These are phyloP conservation scores for Calocera cornea DNA, from an alignment of 768 basidiomycete genomes.

Conservation along the genomic window DNA sequence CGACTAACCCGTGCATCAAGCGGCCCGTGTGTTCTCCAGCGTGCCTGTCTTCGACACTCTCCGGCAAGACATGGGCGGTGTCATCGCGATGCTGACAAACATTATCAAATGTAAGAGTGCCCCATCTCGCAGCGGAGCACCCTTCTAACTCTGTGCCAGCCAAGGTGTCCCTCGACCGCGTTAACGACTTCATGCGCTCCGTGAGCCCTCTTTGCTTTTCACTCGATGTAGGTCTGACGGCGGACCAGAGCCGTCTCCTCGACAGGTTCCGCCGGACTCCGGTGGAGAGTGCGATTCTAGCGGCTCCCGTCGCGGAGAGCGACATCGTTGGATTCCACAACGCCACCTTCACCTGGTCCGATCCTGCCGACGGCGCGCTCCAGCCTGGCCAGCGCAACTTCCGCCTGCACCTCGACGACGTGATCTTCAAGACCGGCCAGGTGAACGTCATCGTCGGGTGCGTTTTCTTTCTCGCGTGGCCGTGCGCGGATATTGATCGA, in stretches of 20 bases:
- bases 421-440: conserved; percentile 25
- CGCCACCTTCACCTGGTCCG: conserved; percentile 44
- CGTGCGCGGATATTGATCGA: conserved; percentile 13
- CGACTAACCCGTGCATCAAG: conserved; percentile 25
- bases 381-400: conserved; percentile 17
- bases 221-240: background rate
- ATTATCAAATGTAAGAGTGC: conserved; percentile 16
- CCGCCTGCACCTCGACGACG: conserved; percentile 23
- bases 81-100: conserved; percentile 24
- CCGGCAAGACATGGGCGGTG: conserved; percentile 33
- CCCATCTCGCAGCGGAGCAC: background rate
- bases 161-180: conserved; percentile 52
- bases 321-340: conserved; percentile 21
- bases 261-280: background rate
- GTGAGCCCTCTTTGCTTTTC: background rate
- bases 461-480: conserved; percentile 13
- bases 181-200: conserved; percentile 33
- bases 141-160: conserved; percentile 21
- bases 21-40: conserved; percentile 35
- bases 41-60: conserved; percentile 53
- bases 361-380: conserved; percentile 28
- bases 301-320: conserved; percentile 10
- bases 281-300: background rate
- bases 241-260: background rate
- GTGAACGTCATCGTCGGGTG: conserved; percentile 26